These are phyloP conservation scores for Polyporus tsugae DNA, from an alignment of 1,284 basidiomycete species.

Conservation along the genomic window DNA sequence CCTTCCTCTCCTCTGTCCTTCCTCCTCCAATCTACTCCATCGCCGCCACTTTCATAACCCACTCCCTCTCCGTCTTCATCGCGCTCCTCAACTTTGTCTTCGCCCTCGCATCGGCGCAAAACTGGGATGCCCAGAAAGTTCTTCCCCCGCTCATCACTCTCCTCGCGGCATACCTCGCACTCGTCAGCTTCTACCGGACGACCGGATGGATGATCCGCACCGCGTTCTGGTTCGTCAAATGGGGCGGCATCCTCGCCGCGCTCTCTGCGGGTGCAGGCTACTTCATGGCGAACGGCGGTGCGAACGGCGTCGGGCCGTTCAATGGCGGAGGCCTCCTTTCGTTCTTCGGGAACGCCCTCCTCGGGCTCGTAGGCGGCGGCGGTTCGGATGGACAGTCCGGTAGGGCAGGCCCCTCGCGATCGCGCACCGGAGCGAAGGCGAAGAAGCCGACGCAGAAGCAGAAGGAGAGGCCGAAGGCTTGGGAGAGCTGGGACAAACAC, in stretches of 20 bases:
- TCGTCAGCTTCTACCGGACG: slow-evolving; percentile 77
- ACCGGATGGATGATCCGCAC: slow-evolving; percentile 76
- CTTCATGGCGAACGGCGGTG: slow-evolving; percentile 48
- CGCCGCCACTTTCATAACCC: slow-evolving; percentile 58
- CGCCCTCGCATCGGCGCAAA: slow-evolving; percentile 56
- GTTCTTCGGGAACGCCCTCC: slow-evolving; percentile 50
- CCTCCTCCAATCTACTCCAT: slow-evolving; percentile 64
- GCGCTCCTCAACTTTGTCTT: slow-evolving; percentile 56
- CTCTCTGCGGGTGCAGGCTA: slow-evolving; percentile 61
- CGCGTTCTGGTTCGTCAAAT: slow-evolving; percentile 74
- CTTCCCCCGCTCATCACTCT: slow-evolving; percentile 78
- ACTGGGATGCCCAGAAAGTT: slow-evolving; percentile 72
- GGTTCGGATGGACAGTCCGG: slow-evolving; percentile 35
- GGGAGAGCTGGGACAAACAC: slow-evolving; percentile 73
- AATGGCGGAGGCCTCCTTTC: slow-evolving; percentile 47
- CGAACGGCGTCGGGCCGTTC: slow-evolving; percentile 38
- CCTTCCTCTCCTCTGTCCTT: slow-evolving; percentile 60
- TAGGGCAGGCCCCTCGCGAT: slow-evolving; percentile 36
- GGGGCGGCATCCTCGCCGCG: slow-evolving; percentile 67
- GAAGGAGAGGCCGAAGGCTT: slow-evolving; percentile 56
- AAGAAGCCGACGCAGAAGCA: slow-evolving; percentile 35
- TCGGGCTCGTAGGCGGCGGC: slow-evolving; percentile 52
- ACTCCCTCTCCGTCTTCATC: slow-evolving; percentile 59
- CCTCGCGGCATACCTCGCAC: slow-evolving; percentile 74
- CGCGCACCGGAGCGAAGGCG: slow-evolving; percentile 36